phyloP scores from a whole-genome alignment of 306 rosid species.

The Pueraria montana region DNA sequence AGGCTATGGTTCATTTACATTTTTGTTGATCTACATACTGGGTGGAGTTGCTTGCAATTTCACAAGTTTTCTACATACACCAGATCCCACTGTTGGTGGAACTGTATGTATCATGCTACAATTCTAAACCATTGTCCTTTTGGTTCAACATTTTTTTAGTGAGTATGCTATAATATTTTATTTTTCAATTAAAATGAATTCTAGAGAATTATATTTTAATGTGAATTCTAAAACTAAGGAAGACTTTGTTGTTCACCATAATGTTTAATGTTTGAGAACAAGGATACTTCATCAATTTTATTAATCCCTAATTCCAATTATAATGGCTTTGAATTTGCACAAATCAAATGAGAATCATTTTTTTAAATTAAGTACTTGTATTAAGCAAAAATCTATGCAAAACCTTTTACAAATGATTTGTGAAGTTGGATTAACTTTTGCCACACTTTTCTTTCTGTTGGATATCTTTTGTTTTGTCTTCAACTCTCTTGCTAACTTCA shows the following conservation, averaged over 20 bases:
- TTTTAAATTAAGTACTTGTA: not conserved
- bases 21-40: constrained; percentile 79
- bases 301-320: not conserved
- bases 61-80: constrained; percentile 86
- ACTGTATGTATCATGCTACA: constrained; percentile 62
- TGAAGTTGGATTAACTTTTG: not conserved
- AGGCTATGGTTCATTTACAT: constrained; percentile 84
- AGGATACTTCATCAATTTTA: not conserved
- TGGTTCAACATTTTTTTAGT: not conserved
- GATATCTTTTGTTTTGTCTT: not conserved
- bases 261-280: not conserved
- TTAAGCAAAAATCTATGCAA: not conserved
- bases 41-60: constrained; percentile 95
- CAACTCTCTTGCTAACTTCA: constrained; percentile 22
- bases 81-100: constrained; percentile 89
- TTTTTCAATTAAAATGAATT: not conserved
- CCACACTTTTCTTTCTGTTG: not conserved
- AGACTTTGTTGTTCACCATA: not conserved
- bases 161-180: not conserved
- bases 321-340: not conserved
- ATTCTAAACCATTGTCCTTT: not conserved
- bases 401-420: not conserved
- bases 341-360: constrained; percentile 4
- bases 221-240: not conserved
- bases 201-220: not conserved